Base-by-base conservation (phyloP, 116 monocot genomes). In the Papilionanthe hybrid region DNA sequence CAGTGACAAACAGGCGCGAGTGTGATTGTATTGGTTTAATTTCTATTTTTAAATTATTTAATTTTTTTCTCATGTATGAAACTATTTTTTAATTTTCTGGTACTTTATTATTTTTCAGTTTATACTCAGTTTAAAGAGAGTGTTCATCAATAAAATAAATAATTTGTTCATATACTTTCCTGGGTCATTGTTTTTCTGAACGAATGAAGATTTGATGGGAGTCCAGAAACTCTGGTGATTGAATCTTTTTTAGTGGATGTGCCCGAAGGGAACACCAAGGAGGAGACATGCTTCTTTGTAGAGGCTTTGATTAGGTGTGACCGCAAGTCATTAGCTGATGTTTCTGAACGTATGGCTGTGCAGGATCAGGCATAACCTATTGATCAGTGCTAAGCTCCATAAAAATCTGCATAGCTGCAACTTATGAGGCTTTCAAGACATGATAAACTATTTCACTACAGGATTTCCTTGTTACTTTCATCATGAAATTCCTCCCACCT, bases 81-180 rank as follows among this genome's bases (percentile, higher is more conserved):
- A 12, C 13, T 49, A 68, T 68, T 68, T 30, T 2, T 13, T 68
- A 30, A 29, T 68, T 58, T 68, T 68, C 30, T 68, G 68, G 68
- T 30, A 23, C 30, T 68, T 30, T 68, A 30, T 68, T 20, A n/a
- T n/a, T 68, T 67, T 68, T 68, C 12, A 30, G 29, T 68, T 68
- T 68, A 1, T 68, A 68, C 3, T 77, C 79, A 96, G 96, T 96
- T 96, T 80, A 96, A 96, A 81, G 92, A 92, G 48, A 96, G 96
- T 65, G 92, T 96, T 55, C 75, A 82, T 73, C 92, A 92, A 44
- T 96, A n/a, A n/a, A n/a, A n/a, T n/a, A n/a, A n/a, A n/a, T n/a
- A n/a, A n/a, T n/a, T n/a, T n/a, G n/a, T n/a, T n/a, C n/a, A n/a
- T n/a, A n/a, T n/a, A n/a, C n/a, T n/a, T n/a, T n/a, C n/a, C n/a